Percentiles rank a stretch among this genome's conserved stretches.
Evolutionary conservation across 371 early-diverging fungal species (phyloP).

Genomic region (Mortierella sp.): DNA sequence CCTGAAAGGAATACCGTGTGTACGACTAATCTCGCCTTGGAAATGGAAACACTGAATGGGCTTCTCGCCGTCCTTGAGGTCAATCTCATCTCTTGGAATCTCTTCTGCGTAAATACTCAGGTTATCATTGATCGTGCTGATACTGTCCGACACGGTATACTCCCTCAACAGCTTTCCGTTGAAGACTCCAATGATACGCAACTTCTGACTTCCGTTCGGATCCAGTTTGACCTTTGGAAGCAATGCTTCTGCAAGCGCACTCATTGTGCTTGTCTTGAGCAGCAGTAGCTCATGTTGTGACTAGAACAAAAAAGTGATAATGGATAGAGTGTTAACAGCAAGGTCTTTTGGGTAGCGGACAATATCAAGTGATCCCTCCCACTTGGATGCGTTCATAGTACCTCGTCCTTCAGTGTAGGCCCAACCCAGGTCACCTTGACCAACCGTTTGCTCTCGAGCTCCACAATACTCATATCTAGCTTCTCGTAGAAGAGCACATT

Average conservation of each 20-base stretch:
- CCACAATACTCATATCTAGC: slow-evolving; percentile 79
- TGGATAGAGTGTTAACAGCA: slow-evolving; percentile 9
- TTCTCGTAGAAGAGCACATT: slow-evolving; percentile 81
- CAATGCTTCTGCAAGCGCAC: slow-evolving; percentile 69
- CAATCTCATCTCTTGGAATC: slow-evolving; percentile 70
- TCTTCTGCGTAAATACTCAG: slow-evolving; percentile 61
- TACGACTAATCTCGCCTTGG: slow-evolving; percentile 67
- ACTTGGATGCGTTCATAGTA: slow-evolving; percentile 13
- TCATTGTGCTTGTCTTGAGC: slow-evolving; percentile 65
- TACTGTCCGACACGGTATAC: slow-evolving; percentile 52
- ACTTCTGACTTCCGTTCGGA: slow-evolving; percentile 37
- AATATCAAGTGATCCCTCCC: too few relatives aligned
- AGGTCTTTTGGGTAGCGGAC: background rate
- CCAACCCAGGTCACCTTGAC: slow-evolving; percentile 70
- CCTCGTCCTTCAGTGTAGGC: slow-evolving; percentile 60
- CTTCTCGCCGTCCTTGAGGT: slow-evolving; percentile 57
- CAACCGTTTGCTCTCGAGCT: slow-evolving; percentile 81
- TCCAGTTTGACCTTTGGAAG: slow-evolving; percentile 60
- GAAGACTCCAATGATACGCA: slow-evolving; percentile 59
- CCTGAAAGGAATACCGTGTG: slow-evolving; percentile 88
- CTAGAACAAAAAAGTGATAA: slow-evolving; percentile 28
- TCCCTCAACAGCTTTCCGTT: slow-evolving; percentile 56
- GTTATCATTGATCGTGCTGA: slow-evolving; percentile 49
- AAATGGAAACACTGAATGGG: slow-evolving; percentile 81
- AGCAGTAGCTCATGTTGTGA: slow-evolving; percentile 63